Base-by-base conservation (phyloP, 2,329 filamentous ascomycete species). In the Fusarium sp. region DNA sequence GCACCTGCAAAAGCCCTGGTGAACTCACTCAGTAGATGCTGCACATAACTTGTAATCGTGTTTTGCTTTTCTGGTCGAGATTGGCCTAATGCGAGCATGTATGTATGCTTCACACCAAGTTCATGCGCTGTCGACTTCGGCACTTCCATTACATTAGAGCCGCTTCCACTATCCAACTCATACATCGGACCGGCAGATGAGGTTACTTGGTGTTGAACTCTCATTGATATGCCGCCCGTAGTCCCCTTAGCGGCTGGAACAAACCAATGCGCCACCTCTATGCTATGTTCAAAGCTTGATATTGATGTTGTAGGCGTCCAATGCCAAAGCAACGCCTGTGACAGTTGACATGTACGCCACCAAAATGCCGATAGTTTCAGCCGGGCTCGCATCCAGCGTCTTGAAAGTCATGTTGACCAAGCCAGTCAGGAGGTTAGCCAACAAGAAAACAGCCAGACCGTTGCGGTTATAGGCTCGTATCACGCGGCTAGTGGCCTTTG, bases 361-460 rank as follows among this genome's bases (percentile, higher is more conserved):
- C 72, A 99, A 81, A 36, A 98, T 90, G 0, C 82, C 91, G 90
- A 98, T 94, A 0, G 95, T 90, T 64, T 85, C 81, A 4, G 88
- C 77, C 10, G 90, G 88, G 6, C 86, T 87, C 72, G 93, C 90
- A 79, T 96, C 89, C 73, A 98, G 83, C 4, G 96, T 99, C 42
- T 92, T 92, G 63, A 98, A 82, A 5, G 92, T 93, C 87, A 99
- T 86, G 81, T 99, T 99, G 62, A 98, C 92, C 17, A 94, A 80
- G 0, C 96, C 96, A 1, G 96, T 99, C 71, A 98, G 83, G 55
- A 99, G 83, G 79, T 99, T 99, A 3, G 96, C 95, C 40, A 95
- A 79, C 67, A 99, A 82, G 80, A 99, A 99, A 1, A 98, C 83
- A 1, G 90, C 91, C 55, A 99, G 85, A 0, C 96, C 95, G 77